phyloP scores from a whole-genome alignment of 2,329 filamentous ascomycete species.

The Penicillium sp. region DNA sequence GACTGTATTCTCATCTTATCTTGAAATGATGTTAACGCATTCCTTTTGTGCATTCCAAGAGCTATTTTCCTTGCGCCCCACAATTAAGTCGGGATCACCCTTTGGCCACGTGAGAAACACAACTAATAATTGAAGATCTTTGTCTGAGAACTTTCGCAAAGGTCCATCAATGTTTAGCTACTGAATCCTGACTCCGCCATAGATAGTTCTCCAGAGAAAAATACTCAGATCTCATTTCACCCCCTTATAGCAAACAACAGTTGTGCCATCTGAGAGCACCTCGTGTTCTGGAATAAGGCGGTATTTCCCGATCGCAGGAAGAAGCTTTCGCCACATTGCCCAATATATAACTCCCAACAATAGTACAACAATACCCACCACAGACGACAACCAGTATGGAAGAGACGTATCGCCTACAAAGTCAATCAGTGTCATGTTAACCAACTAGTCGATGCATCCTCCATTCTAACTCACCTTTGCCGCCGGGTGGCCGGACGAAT shows the following conservation, averaged over 20 bases:
- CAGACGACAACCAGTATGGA: conserved; percentile 51
- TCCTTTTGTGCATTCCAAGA: too few species aligned
- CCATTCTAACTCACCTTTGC: conserved; percentile 39
- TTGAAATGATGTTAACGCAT: too few species aligned
- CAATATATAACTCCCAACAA: conserved; percentile 49
- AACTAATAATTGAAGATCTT: too few species aligned
- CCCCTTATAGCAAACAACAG: conserved; percentile 19
- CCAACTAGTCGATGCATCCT: not conserved
- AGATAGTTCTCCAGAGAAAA: not conserved
- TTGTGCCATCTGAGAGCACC: conserved; percentile 19
- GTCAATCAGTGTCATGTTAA: not conserved
- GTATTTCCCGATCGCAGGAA: conserved; percentile 18
- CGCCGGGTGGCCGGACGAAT: conserved; percentile 48
- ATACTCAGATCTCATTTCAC: not conserved
- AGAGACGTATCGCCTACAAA: conserved; percentile 38
- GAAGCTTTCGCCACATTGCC: conserved; percentile 24
- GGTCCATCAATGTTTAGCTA: too few species aligned
- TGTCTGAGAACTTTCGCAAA: too few species aligned
- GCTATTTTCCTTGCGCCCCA: too few species aligned
- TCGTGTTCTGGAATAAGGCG: conserved; percentile 16
- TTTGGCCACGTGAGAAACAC: too few species aligned
- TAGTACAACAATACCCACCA: conserved; percentile 50
- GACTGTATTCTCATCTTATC: too few species aligned
- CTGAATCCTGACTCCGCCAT: too few species aligned
- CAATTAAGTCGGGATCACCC: too few species aligned